Evolutionary conservation across 345 rosid species (phyloP), one percentile per base, ranked within the genome.

Genomic region (Excoecaria agallocha): DNA sequence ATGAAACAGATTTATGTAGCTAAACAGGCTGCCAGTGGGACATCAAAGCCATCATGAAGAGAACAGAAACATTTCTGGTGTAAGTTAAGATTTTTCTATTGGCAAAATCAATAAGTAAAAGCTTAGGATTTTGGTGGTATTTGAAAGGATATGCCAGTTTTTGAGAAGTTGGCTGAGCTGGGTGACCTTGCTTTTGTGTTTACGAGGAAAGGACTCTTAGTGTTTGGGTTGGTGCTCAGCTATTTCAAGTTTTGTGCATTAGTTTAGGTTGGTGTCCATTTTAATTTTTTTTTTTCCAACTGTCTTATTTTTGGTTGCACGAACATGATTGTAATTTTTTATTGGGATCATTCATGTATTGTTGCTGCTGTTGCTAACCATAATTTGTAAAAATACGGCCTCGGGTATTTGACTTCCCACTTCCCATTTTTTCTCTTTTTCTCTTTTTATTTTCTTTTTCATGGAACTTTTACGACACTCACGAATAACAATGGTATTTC

Each of bases 1-100:
- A 81, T 84, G 79, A 95, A 90, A 82, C 99, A 93, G 86, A 90
- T 95, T 24, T 95, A 95, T 80, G 99, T 95, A 74, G 99, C 96
- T 66, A 95, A 95, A 75, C 99, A 93, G 88, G 84, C 88, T 6
- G 19, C 81, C 16, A 82, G 81, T 66, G 87, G 82, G 70, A 77
- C 84, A 35, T 56, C 85, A 8, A 66, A 77, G 5, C 45, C 84
- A 0, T 78, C 74, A 43, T 78, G 71, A 72, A 43, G 61, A 71
- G 58, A 58, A 57, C 4, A 10, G 52, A 17, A 50, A 65, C 67
- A 59, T 43, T n/a, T 77, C 35, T n/a, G 35, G 61, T 57, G 68
- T 49, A 58, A 71, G 17, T 71, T 48, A 70, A 63, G 70, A 64
- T 46, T 49, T 25, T 49, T 12, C 35, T 35, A 37, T 66, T 22